Percentiles rank a stretch among this genome's conserved stretches.
phyloP scores from a whole-genome alignment of 2,329 filamentous ascomycete genomes.

The Chaetothyriales sp. region DNA sequence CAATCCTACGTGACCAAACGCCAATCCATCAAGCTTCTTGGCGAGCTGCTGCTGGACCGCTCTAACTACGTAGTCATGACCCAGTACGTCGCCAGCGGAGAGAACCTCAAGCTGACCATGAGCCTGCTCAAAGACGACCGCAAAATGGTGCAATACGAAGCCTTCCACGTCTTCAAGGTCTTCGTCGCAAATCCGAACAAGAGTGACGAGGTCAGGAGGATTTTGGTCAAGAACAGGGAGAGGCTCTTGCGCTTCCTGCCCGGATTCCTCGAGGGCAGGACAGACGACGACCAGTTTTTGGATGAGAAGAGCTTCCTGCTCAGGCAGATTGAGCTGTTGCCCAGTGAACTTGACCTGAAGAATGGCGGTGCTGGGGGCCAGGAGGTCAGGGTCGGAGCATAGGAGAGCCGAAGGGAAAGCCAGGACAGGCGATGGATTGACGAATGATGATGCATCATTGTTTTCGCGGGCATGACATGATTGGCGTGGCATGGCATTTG shows the following conservation, averaged over 20 bases:
- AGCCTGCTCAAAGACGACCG: conserved; percentile 87
- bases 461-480: not conserved
- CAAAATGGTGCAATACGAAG: conserved; percentile 99
- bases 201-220: conserved; percentile 87
- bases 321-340: conserved; percentile 59
- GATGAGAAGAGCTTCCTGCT: conserved; percentile 96
- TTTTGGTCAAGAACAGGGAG: conserved; percentile 90
- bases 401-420: not conserved
- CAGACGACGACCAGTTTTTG: conserved; percentile 95
- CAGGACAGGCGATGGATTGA: not conserved
- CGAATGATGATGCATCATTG: not conserved
- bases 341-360: conserved; percentile 4
- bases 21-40: conserved; percentile 92
- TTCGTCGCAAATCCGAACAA: conserved; percentile 99
- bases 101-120: conserved; percentile 97
- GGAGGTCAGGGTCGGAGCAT: not conserved
- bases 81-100: conserved; percentile 83
- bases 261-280: conserved; percentile 84
- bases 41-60: conserved; percentile 84
- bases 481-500: not conserved
- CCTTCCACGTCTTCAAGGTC: conserved; percentile 98
- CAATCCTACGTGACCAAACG: conserved; percentile 96
- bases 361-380: not conserved
- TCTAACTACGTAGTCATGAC: conserved; percentile 99
- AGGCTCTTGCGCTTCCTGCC: conserved; percentile 79